Evolutionary conservation across 192 early-diverging fungal genomes (phyloP).

Genomic region (Gonapodya prolifera): DNA sequence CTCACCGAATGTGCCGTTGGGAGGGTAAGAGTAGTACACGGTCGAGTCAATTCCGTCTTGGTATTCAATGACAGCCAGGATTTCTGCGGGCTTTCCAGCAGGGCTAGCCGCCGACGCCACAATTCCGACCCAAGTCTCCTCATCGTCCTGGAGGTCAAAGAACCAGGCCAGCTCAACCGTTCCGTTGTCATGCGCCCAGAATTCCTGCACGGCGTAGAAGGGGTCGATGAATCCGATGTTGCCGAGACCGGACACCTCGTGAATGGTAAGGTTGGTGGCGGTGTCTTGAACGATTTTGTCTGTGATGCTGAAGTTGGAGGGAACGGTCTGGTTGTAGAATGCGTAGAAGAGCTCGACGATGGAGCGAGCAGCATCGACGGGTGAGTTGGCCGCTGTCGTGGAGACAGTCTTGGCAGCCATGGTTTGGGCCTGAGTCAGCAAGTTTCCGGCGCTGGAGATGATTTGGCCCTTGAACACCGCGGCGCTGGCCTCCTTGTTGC

Average conservation of each 20-base stretch:
- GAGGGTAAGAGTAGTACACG: background rate
- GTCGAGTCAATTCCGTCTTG: background rate
- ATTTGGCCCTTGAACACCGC: background rate
- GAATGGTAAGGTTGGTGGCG: background rate
- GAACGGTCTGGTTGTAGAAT: background rate
- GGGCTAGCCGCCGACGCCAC: background rate
- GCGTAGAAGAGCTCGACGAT: background rate
- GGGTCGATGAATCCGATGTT: background rate
- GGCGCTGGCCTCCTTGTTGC: background rate
- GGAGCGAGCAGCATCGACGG: background rate
- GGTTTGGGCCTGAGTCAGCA: background rate
- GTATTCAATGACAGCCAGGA: background rate
- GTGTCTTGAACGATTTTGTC: background rate
- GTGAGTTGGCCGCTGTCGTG: background rate
- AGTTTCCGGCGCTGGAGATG: background rate
- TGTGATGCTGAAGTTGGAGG: background rate
- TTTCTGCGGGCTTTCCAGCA: background rate
- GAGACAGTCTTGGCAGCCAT: background rate
- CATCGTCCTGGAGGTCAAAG: conserved; percentile 2
- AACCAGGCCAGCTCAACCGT: background rate
- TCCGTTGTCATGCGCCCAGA: conserved; percentile 1
- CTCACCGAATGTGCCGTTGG: conserved; percentile 4
- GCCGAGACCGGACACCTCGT: background rate
- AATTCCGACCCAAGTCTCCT: background rate
- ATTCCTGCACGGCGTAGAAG: background rate